Evolutionary conservation across 1,139 yeast species (phyloP), one percentile per base, ranked within the genome.

Genomic region (Kodamaea arcana): DNA sequence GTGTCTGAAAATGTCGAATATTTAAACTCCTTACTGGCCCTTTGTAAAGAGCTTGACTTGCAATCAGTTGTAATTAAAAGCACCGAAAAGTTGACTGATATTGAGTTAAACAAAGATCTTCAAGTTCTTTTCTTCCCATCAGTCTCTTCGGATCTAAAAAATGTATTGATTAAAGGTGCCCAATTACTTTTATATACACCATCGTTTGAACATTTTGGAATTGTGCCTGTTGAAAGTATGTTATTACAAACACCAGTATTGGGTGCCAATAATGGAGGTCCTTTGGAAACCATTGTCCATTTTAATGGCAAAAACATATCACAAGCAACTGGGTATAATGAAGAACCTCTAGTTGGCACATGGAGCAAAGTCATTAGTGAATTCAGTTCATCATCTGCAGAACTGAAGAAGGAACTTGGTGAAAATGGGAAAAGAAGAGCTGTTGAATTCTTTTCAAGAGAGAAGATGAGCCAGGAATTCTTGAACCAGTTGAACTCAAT

Each of bases 221-320:
- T 92, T 43, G 99, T 94, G 3, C 99, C 99, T 1, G 72, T 92
- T 11, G 98, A 92, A 53, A 88, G 96, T 14, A 90, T 92, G 97
- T 70, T 83, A 31, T 70, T 76, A 42, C 80, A 83, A 20, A 82
- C 84, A 1, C 90, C 95, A 0, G 96, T 88, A 0, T 62, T 94
- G 36, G 97, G 96, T 0, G 80, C 83, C 2, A 78, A 85, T 51
- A 80, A 79, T 30, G 99, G 98, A 12, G 99, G 99, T 0, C 98
- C 98, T 0, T 60, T 82, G 21, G 99, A 92, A 54, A 83, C 96
- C 0, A 70, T 92, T 9, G 70, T 71, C 1, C 57, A 75, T 25
- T 63, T 63, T 36, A 63, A 60, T 29, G 60, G 62, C 1, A 55
- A 62, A 33, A 59, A 74, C 35, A 54, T 48, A 3, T 46, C 47